Base-by-base conservation (phyloP, 2,329 filamentous ascomycete species). In the Sporothrix curviconia region DNA sequence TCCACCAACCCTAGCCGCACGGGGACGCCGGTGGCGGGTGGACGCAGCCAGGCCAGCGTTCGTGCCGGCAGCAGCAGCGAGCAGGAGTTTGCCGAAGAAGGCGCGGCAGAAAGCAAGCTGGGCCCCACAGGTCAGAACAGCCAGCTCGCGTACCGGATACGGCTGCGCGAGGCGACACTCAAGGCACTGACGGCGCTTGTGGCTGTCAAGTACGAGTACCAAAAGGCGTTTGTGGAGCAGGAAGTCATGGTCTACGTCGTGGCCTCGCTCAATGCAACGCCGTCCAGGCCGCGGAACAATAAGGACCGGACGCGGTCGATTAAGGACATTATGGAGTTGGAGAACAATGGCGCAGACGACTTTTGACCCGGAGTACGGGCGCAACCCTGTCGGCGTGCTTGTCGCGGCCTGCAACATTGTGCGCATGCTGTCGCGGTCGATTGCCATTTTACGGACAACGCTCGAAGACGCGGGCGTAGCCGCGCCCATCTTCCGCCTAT, bases 391-490 rank as follows among this genome's bases (percentile, higher is more conserved):
- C 7, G 75, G 82, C 3, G 92, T 96, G 22, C 78, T 97, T 22
- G 79, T 95, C 56, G 91, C 92, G 19, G 92, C 90, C 1, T 96
- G 92, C 67, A 86, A 89, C 66, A 85, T 89, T 25, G 82, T 91
- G 28, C 82, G 89, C 61, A 89, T 91, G 68, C 76, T 97, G 49
- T 90, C 90, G 2, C 83, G 94, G 42, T 96, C 91, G 1, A 86
- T 96, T 22, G 89, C 83, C 68, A 85, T 92, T 43, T 74, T 97
- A 17, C 79, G 94, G 51, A 97, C 94, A 3, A 88, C 87, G 52
- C 75, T 99, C 47, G 89, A 96, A 58, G 94, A 99, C 70, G 84
- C 90, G 59, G 87, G 85, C 6, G 86, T 96, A 52, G 86, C 88
- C 2, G 80, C 84, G 63, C 92, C 92, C 3, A 75, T 96, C 7